A percentile compares a stretch with the other conserved stretches of the same genome.
Evolutionary conservation across 2,329 filamentous ascomycete species (phyloP).

Genomic region (Ophiostoma quercus): DNA sequence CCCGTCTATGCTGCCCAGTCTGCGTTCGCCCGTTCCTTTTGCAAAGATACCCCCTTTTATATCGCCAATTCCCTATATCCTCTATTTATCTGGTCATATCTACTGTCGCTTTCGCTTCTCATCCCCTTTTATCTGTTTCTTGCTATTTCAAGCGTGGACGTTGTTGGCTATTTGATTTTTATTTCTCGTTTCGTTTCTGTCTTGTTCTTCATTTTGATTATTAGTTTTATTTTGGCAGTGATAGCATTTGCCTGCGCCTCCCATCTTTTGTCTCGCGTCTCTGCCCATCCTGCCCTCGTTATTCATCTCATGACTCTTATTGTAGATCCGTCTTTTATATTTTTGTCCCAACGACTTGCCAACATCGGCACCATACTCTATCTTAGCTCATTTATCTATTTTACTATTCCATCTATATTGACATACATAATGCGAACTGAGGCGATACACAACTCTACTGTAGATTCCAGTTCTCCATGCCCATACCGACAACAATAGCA

Average conservation of each 20-base stretch:
- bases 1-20: not conserved
- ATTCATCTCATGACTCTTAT: not conserved
- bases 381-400: not conserved
- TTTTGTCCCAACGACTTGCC: not conserved
- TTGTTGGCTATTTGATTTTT: slow-evolving; percentile 5
- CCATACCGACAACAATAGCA: slow-evolving; percentile 42
- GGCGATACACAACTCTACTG: not conserved
- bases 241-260: not conserved
- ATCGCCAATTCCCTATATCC: not conserved
- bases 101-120: not conserved
- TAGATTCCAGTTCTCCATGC: slow-evolving; percentile 43
- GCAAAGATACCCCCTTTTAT: slow-evolving; percentile 11
- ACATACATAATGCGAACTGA: not conserved
- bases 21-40: not conserved
- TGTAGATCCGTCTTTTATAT: slow-evolving; percentile 3
- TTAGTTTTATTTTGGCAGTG: not conserved
- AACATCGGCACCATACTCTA: not conserved
- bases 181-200: not conserved
- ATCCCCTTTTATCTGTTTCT: not conserved
- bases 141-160: slow-evolving; percentile 7
- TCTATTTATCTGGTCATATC: not conserved
- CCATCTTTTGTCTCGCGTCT: not conserved
- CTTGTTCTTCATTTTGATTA: not conserved
- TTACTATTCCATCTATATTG: not conserved
- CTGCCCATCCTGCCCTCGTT: not conserved